Evolutionary conservation across 176 grass and related monocot genomes (phyloP).

Genomic region (Miscanthus lutarioriparius): DNA sequence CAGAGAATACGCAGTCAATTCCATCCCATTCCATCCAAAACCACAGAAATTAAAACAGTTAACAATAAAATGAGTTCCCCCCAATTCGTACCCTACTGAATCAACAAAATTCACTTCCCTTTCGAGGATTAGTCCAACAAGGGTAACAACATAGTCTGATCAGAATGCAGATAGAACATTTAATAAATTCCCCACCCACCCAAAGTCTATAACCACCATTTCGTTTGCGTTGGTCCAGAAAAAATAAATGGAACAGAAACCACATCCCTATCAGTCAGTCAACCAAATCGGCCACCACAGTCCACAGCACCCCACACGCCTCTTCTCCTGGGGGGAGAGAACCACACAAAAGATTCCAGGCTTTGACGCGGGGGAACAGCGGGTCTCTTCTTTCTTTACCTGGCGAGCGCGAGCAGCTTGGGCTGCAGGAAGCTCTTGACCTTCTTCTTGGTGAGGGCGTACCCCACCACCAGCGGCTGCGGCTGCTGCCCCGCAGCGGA

Average conservation of each 20-base stretch:
- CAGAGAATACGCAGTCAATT: not conserved
- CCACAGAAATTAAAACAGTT: not conserved
- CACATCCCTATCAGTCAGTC: not conserved
- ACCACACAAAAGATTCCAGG: slow-evolving; percentile 37
- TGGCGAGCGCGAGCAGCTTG: slow-evolving; percentile 67
- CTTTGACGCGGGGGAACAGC: slow-evolving; percentile 26
- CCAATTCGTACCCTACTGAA: not conserved
- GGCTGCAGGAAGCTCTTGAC: slow-evolving; percentile 96
- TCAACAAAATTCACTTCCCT: not conserved
- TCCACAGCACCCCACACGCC: slow-evolving; percentile 10
- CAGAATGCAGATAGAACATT: not conserved
- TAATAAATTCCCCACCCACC: not conserved
- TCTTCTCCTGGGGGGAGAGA: slow-evolving; percentile 14
- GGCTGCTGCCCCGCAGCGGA: not conserved
- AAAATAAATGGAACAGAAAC: not conserved
- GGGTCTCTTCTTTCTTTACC: slow-evolving; percentile 41
- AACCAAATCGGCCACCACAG: slow-evolving; percentile 15
- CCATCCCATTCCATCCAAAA: not conserved
- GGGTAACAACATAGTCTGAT: not conserved
- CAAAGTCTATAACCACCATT: not conserved
- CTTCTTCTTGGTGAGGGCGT: slow-evolving; percentile 94
- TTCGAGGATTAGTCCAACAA: not conserved
- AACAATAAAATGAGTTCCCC: not conserved
- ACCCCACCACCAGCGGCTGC: slow-evolving; percentile 69
- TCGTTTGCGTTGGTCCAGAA: not conserved